Conservation (phyloP, 2,329 filamentous ascomycete genomes). For the Botrytis fabae region DNA sequence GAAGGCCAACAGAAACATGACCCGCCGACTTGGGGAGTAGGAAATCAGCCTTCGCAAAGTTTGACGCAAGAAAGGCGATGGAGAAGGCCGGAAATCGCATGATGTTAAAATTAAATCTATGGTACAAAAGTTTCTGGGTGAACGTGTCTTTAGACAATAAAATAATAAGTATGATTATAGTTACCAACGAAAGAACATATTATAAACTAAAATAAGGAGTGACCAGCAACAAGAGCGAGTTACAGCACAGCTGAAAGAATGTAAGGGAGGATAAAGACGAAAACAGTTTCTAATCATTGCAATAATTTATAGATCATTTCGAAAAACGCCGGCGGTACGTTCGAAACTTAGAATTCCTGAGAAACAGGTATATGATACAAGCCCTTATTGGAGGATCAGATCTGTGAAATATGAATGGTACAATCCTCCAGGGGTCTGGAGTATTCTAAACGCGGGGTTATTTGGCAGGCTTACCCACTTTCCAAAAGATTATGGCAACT, state of each 20-base stretch:
- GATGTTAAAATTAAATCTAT: neutral
- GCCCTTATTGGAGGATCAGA: neutral
- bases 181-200: neutral
- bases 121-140: neutral
- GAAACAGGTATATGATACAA: neutral
- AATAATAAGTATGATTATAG: no score
- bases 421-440: neutral
- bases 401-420: neutral
- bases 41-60: neutral
- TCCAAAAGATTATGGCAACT: neutral
- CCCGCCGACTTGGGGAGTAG: neutral
- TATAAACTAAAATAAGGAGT: neutral
- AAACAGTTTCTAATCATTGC: neutral
- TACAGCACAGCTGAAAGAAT: neutral
- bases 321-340: neutral
- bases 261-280: neutral
- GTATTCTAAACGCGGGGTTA: slow-evolving; percentile 13
- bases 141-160: neutral
- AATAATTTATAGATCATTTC: neutral
- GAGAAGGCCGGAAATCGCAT: neutral
- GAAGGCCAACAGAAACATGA: neutral
- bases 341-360: slow-evolving; percentile 7
- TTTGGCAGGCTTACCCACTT: neutral
- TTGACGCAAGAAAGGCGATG: neutral
- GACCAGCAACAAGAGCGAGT: neutral